Evolutionary conservation across 768 basidiomycete species (phyloP).

Genomic region (Pulveroboletus frians): DNA sequence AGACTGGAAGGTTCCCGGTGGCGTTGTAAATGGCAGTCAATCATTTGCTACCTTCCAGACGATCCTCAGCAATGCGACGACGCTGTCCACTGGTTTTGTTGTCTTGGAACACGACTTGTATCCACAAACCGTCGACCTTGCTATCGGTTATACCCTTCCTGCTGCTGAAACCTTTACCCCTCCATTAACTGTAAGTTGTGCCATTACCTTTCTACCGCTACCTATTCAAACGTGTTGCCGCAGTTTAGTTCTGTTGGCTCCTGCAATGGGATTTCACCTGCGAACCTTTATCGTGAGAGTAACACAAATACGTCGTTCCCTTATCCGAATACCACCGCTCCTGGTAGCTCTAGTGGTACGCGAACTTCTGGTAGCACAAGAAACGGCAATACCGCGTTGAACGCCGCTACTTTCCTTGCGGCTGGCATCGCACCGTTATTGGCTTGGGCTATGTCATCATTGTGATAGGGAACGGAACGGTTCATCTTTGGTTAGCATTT

Average conservation of each 20-base stretch:
- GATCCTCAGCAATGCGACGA: slow-evolving; percentile 67
- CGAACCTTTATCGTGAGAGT: slow-evolving; percentile 81
- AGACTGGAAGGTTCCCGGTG: slow-evolving; percentile 89
- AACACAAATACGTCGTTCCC: slow-evolving; percentile 69
- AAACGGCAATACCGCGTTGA: slow-evolving; percentile 9
- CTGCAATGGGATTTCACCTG: slow-evolving; percentile 60
- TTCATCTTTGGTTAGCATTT: slow-evolving; percentile 8
- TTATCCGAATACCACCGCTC: slow-evolving; percentile 34
- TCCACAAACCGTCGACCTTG: slow-evolving; percentile 82
- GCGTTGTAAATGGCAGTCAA: slow-evolving; percentile 58
- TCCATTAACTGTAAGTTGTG: slow-evolving; percentile 50
- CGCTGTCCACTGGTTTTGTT: slow-evolving; percentile 69
- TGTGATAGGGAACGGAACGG: slow-evolving; percentile 12
- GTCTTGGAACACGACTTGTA: slow-evolving; percentile 87
- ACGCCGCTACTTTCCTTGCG: slow-evolving; percentile 12
- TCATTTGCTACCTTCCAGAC: slow-evolving; percentile 64
- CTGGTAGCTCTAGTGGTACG: slow-evolving; percentile 2
- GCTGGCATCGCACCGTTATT: slow-evolving; percentile 10
- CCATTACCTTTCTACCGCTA: neutral
- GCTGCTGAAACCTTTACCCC: slow-evolving; percentile 65
- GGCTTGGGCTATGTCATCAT: slow-evolving; percentile 7
- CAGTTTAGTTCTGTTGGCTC: slow-evolving; percentile 72
- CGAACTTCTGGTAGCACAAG: neutral
- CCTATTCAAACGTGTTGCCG: neutral
- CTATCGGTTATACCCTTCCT: slow-evolving; percentile 80